phyloP scores from a whole-genome alignment of 768 basidiomycete species.

The Antrodiella citrinella region DNA sequence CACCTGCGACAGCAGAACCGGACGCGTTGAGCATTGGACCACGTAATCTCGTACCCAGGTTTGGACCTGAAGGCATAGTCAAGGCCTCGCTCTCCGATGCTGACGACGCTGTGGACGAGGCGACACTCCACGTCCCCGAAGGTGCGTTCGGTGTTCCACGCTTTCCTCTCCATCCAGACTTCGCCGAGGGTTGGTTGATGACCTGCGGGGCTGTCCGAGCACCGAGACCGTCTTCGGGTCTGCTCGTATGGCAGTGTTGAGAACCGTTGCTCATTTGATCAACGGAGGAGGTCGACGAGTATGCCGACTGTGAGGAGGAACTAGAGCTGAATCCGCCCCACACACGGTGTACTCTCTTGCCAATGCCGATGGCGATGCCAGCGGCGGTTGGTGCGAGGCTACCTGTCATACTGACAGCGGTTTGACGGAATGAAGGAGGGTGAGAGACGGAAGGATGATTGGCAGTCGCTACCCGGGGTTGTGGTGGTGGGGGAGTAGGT shows the following conservation, averaged over 20 bases:
- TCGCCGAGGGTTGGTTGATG: conserved; percentile 11
- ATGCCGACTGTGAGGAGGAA: conserved; percentile 24
- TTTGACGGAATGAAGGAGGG: conserved; percentile 39
- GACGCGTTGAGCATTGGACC: conserved; percentile 36
- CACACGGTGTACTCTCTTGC: conserved; percentile 59
- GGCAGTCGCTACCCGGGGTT: conserved; percentile 11
- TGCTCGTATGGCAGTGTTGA: background rate
- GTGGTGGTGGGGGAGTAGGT: conserved; percentile 17
- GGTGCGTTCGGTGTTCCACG: conserved; percentile 52
- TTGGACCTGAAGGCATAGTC: conserved; percentile 34
- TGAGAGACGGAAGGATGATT: conserved; percentile 12
- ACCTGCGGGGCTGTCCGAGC: conserved; percentile 21
- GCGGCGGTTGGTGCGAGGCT: conserved; percentile 58
- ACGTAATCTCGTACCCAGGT: conserved; percentile 49
- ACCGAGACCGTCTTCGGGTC: too few species aligned
- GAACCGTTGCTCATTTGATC: conserved; percentile 16
- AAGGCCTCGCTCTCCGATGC: conserved; percentile 18
- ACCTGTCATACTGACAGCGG: conserved; percentile 66
- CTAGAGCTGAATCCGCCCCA: conserved; percentile 42
- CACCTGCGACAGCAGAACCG: conserved; percentile 27
- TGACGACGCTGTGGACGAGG: conserved; percentile 36
- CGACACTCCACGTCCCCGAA: conserved; percentile 50
- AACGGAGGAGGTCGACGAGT: conserved; percentile 40
- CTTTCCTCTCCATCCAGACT: conserved; percentile 23
- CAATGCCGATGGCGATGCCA: conserved; percentile 47